These are phyloP conservation scores for Rosa rugosa DNA, from an alignment of 306 rosid genomes.

Conservation along the genomic window DNA sequence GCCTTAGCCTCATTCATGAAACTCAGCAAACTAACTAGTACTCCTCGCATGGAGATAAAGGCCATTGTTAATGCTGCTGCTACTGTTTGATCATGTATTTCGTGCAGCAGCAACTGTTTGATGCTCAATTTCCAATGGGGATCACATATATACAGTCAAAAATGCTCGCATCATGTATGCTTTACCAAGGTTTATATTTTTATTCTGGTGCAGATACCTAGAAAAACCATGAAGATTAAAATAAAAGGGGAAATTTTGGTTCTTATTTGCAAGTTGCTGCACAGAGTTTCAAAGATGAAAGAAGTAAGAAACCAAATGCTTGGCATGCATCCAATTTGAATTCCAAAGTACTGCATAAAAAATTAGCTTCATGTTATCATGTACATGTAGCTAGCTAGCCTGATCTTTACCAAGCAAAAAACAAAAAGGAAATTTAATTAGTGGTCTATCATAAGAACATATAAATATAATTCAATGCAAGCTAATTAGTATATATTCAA, in stretches of 20 bases:
- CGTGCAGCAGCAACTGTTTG: slow-evolving; percentile 9
- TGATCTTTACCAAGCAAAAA: neutral
- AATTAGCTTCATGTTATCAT: neutral
- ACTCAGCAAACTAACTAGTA: neutral
- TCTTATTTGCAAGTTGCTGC: neutral
- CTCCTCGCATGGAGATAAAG: neutral
- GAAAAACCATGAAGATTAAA: slow-evolving; percentile 15
- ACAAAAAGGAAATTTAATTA: neutral
- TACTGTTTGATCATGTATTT: slow-evolving; percentile 17
- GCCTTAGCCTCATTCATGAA: neutral
- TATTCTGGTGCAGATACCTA: neutral
- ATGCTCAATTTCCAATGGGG: slow-evolving; percentile 23
- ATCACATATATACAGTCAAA: slow-evolving; percentile 3
- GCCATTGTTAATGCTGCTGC: neutral
- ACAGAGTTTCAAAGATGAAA: slow-evolving; percentile 3
- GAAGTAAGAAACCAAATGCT: slow-evolving; percentile 2
- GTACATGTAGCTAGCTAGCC: neutral
- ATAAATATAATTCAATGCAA: neutral
- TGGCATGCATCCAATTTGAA: slow-evolving; percentile 8
- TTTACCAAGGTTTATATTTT: neutral
- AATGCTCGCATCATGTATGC: slow-evolving; percentile 5
- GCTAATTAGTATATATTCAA: neutral
- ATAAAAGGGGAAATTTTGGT: neutral
- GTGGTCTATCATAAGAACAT: neutral
- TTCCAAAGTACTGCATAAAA: neutral